A percentile compares a stretch with the other conserved stretches of the same genome.
phyloP scores from a whole-genome alignment of 2,329 filamentous ascomycete species.

The Colletotrichum musicola region DNA sequence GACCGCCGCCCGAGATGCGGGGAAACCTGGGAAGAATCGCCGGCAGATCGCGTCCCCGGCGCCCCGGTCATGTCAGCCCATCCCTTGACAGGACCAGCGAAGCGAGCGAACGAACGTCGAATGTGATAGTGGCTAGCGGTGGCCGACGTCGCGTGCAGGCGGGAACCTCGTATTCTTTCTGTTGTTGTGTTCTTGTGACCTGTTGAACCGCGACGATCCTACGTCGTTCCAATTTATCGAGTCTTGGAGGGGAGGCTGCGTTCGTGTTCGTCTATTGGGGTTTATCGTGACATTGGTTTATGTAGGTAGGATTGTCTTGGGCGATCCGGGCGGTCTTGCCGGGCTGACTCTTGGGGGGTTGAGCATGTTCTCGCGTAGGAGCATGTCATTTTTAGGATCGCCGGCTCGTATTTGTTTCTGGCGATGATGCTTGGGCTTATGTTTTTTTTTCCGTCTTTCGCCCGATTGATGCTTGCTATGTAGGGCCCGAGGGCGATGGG shows the following conservation, averaged over 20 bases:
- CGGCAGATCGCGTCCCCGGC: constrained; percentile 5
- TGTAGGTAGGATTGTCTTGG: no score
- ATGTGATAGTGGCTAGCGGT: background rate
- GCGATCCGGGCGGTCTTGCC: no score
- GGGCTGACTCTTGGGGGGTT: no score
- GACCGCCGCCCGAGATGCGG: constrained; percentile 24
- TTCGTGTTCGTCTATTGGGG: no score
- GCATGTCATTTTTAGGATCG: no score
- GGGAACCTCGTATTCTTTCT: constrained; percentile 26
- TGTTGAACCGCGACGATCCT: constrained; percentile 7
- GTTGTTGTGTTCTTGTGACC: background rate
- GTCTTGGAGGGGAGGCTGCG: background rate
- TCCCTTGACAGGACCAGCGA: background rate
- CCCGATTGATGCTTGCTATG: no score
- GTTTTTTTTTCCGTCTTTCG: no score
- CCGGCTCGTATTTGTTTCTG: no score
- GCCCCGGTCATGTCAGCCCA: constrained; percentile 2
- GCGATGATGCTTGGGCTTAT: no score
- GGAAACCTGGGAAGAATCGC: background rate
- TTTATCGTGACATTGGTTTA: no score
- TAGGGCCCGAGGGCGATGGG: no score
- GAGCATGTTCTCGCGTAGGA: no score
- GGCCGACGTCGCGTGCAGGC: constrained; percentile 30
- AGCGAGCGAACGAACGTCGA: background rate
- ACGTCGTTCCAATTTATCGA: background rate